Percentiles rank a stretch among this genome's conserved stretches.
These are phyloP conservation scores for Lyophyllum semitale DNA, from an alignment of 768 basidiomycete genomes.

Conservation along the genomic window DNA sequence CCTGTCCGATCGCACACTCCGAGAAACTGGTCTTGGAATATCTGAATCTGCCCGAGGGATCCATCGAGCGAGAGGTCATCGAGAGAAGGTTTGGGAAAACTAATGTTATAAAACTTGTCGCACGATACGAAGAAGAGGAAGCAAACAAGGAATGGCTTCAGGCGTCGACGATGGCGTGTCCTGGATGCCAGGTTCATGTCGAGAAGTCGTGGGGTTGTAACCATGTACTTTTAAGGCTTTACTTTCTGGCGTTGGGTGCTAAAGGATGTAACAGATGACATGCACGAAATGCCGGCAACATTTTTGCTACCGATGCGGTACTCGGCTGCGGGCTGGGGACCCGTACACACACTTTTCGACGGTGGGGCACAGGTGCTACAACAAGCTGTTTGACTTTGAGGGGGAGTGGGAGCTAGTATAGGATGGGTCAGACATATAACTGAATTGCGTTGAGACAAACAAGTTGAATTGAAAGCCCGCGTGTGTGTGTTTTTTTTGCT, in stretches of 20 bases:
- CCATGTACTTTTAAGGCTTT: conserved; percentile 58
- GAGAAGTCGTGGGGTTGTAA: conserved; percentile 85
- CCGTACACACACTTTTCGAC: conserved; percentile 75
- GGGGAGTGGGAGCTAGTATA: conserved; percentile 20
- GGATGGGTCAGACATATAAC: not conserved
- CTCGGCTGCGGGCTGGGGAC: conserved; percentile 43
- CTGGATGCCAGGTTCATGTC: conserved; percentile 71
- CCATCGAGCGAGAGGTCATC: conserved; percentile 47
- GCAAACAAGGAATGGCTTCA: conserved; percentile 76
- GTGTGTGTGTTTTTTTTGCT: conserved; percentile 40
- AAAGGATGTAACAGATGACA: conserved; percentile 57
- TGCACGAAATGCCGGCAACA: conserved; percentile 74
- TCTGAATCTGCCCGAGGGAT: conserved; percentile 54
- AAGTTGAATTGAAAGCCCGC: conserved; percentile 40
- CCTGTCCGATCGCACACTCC: conserved; percentile 70
- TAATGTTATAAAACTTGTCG: conserved; percentile 63
- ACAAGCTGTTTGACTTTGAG: conserved; percentile 64
- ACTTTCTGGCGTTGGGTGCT: conserved; percentile 6
- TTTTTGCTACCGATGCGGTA: conserved; percentile 83
- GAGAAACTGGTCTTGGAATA: conserved; percentile 71
- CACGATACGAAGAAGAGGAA: conserved; percentile 69
- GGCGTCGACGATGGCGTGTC: conserved; percentile 67
- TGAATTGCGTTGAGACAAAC: conserved; percentile 4
- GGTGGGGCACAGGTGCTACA: conserved; percentile 54
- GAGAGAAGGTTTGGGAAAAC: conserved; percentile 66